phyloP scores from a whole-genome alignment of 257 asterid genomes.

The Nicotiana attenuata region DNA sequence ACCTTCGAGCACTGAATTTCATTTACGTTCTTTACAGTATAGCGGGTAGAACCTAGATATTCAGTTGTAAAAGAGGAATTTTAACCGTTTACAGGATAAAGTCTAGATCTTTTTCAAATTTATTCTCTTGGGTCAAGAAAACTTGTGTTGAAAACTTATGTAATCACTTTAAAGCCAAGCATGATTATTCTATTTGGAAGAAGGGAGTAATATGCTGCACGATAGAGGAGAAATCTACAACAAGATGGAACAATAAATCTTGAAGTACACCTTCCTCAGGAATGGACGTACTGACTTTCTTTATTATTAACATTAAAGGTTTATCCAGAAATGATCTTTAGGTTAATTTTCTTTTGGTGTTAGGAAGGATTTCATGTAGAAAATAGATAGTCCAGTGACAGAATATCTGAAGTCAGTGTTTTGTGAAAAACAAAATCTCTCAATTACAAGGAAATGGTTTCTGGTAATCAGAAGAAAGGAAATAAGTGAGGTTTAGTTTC shows the following conservation, averaged over 20 bases:
- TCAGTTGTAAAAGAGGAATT: too few species aligned
- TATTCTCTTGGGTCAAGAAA: too few species aligned
- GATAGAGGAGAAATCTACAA: constrained; percentile 22
- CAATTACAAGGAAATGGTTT: too few species aligned
- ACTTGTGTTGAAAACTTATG: too few species aligned
- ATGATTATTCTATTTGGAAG: too few species aligned
- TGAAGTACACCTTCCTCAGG: constrained; percentile 26
- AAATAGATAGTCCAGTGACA: background rate
- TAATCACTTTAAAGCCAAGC: too few species aligned
- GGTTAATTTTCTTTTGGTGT: background rate
- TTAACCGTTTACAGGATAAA: too few species aligned
- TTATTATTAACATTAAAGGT: background rate
- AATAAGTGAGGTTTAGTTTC: background rate
- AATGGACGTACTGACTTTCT: constrained; percentile 25
- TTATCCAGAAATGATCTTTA: background rate
- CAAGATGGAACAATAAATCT: constrained; percentile 23
- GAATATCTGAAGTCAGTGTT: background rate
- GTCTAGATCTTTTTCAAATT: too few species aligned
- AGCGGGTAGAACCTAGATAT: too few species aligned
- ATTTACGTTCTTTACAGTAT: too few species aligned
- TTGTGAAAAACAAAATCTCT: too few species aligned
- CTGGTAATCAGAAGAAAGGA: background rate
- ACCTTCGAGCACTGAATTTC: too few species aligned
- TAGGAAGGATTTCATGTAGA: background rate
- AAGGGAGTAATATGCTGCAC: constrained; percentile 5